A percentile compares a stretch with the other conserved stretches of the same genome.
Conservation (phyloP, 106 monocot genomes). For the Gastrodia elata region DNA sequence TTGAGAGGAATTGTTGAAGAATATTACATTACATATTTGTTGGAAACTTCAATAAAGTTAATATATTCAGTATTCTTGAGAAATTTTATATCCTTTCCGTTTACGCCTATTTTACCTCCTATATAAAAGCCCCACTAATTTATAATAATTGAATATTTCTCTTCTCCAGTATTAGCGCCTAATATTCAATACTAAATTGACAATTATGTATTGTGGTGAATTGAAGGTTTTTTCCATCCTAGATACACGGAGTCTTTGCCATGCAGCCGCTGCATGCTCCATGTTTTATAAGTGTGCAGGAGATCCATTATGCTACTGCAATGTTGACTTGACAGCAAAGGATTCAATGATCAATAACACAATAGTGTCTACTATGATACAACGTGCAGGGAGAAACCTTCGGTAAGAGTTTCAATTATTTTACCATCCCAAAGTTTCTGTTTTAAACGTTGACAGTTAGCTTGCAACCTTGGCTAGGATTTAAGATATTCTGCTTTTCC, state of each 20-base stretch:
- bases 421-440: background rate
- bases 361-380: conserved; percentile 65
- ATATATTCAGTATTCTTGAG: too few species aligned
- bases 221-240: conserved; percentile 74
- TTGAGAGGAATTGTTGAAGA: too few species aligned
- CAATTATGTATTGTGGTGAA: conserved; percentile 4
- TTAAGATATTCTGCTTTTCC: too few species aligned
- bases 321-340: conserved; percentile 55
- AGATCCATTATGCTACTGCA: conserved; percentile 62
- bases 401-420: conserved; percentile 27
- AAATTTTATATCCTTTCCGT: too few species aligned
- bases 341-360: conserved; percentile 38
- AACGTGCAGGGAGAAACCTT: conserved; percentile 62
- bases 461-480: background rate
- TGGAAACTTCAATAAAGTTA: too few species aligned
- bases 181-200: background rate
- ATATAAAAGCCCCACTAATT: too few species aligned
- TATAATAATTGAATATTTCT: too few species aligned
- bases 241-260: conserved; percentile 61
- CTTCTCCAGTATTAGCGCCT: too few species aligned
- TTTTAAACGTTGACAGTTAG: background rate
- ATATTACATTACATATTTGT: too few species aligned
- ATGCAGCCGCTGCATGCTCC: conserved; percentile 61
- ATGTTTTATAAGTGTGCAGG: conserved; percentile 58
- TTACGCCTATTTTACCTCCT: background rate